phyloP scores from a whole-genome alignment of 306 rosid genomes.

The Hippophae rhamnoides region DNA sequence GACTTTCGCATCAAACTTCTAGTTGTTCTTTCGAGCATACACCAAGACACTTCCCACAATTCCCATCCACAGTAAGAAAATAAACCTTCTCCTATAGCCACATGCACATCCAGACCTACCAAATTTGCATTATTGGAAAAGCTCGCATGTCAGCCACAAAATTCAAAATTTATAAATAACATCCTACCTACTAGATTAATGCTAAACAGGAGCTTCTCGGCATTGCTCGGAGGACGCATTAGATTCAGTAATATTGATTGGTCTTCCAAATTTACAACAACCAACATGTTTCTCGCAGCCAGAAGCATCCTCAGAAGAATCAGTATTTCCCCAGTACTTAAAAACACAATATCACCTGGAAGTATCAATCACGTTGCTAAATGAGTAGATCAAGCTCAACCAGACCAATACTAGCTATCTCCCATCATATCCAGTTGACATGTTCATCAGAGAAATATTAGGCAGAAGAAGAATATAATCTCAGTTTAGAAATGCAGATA shows the following conservation, averaged over 20 bases:
- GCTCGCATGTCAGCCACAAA: constrained; percentile 38
- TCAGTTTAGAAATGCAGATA: too few relatives aligned
- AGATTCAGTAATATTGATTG: constrained; percentile 24
- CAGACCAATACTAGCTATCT: too few relatives aligned
- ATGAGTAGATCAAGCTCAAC: background rate
- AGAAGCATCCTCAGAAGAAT: constrained; percentile 41
- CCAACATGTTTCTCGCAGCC: constrained; percentile 31
- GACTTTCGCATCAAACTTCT: too few relatives aligned
- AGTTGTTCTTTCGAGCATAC: background rate
- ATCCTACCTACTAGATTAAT: constrained; percentile 23
- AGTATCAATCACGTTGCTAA: constrained; percentile 7
- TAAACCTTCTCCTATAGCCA: constrained; percentile 25
- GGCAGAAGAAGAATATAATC: too few relatives aligned
- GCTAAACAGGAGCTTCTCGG: constrained; percentile 33
- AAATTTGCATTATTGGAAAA: constrained; percentile 28
- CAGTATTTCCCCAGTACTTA: constrained; percentile 19
- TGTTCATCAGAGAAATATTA: too few relatives aligned
- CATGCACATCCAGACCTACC: constrained; percentile 27
- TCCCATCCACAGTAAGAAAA: constrained; percentile 18
- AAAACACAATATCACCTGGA: constrained; percentile 28
- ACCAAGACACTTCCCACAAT: constrained; percentile 23
- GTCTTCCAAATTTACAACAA: constrained; percentile 36
- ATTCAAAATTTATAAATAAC: constrained; percentile 43
- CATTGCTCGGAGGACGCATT: constrained; percentile 38
- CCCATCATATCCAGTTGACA: too few relatives aligned